Percentiles rank a stretch among this genome's conserved stretches.
phyloP scores from a whole-genome alignment of 2,329 filamentous ascomycete species.

The Alternaria sp. region DNA sequence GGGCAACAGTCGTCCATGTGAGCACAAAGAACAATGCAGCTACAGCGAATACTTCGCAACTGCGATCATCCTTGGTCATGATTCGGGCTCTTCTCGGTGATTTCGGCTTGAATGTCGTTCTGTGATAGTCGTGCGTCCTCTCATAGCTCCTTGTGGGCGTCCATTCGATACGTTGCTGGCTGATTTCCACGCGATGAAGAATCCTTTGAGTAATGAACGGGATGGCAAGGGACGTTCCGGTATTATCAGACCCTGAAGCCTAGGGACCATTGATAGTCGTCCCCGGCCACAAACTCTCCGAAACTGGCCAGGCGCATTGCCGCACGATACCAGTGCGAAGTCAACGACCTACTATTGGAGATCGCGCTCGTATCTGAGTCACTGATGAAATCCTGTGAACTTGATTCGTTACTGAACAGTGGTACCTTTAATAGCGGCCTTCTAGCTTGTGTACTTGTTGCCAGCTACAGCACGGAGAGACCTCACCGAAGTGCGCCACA shows the following conservation, averaged over 20 bases:
- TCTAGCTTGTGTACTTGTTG: not conserved
- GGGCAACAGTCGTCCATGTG: constrained; percentile 49
- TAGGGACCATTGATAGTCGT: constrained; percentile 7
- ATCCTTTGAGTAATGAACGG: not conserved
- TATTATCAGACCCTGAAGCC: constrained; percentile 1
- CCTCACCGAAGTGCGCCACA: not conserved
- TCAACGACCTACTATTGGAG: constrained; percentile 7
- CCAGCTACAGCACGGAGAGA: not conserved
- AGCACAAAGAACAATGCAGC: constrained; percentile 52
- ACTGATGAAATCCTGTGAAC: constrained; percentile 10
- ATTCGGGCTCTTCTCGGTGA: not conserved
- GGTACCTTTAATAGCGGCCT: not conserved
- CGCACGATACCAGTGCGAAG: not conserved
- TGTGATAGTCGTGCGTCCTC: not conserved
- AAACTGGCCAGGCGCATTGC: not conserved
- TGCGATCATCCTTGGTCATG: constrained; percentile 28
- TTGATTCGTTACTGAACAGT: constrained; percentile 14
- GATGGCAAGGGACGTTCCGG: not conserved
- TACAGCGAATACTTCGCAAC: constrained; percentile 37
- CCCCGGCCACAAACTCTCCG: not conserved
- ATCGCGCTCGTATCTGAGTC: constrained; percentile 18
- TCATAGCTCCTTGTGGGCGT: constrained; percentile 2
- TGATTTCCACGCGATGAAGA: not conserved
- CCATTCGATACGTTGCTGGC: not conserved
- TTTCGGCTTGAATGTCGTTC: not conserved